Base-by-base conservation (phyloP, 306 rosid genomes). In the Trichosanthes truncata region DNA sequence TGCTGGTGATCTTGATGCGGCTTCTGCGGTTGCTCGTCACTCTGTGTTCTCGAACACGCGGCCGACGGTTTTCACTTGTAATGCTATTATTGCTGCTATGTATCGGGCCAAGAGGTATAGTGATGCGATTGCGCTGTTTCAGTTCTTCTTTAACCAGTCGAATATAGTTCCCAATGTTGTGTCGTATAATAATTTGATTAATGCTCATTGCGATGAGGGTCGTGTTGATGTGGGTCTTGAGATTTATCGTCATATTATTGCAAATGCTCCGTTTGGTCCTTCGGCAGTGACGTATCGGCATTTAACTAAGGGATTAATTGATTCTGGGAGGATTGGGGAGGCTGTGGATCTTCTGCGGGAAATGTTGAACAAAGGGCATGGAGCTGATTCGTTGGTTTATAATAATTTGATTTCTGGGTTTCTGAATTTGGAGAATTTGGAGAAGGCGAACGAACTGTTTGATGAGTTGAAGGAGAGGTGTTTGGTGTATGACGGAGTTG, bases 31-130 rank as follows among this genome's bases (percentile, higher is more conserved):
- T 0, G 95, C 97, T n/a, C 94, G 98, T 1, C 92, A 87, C 83
- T 88, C 98, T 0, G 92, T 92, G 3, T 94, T 89, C 85, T 94
- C 98, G 3, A 80, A 81, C n/a, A 94, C 94, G 0, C 96, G 97
- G 7, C 98, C 98, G n/a, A 94, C 98, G 9, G 98, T 94, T 11
- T 92, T 91, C 88, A 94, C 98, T n/a, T 94, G 98, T 85, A 94
- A 94, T 46, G 98, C 98, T 81, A 87, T 94, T 55, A 85, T 94
- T 11, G 98, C 97, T 4, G 93, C 97, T 80, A 94, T 94, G 98
- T 94, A 91, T 80, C 93, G 98, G 10, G 89, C 86, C 5, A 86
- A 87, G 88, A 87, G 97, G 88, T 92, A 90, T 71, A 74, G 46
- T 8, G 97, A 92, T 49, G 97, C 96, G 46, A 81, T 88, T 72